Base-by-base conservation (phyloP, 2,329 filamentous ascomycete genomes). In the Aspergillus intermedius region DNA sequence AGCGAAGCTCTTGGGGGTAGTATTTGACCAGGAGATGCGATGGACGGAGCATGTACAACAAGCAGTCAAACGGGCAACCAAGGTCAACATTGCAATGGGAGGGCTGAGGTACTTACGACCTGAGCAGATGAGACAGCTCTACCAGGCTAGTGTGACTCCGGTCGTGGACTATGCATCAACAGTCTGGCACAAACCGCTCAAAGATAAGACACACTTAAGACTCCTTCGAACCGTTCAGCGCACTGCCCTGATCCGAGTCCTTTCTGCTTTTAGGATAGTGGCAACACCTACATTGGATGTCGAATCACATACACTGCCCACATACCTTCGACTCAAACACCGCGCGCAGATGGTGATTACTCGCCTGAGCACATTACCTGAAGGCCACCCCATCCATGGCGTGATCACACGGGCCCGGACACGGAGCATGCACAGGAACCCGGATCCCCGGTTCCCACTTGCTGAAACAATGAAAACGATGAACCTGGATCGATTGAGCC, bases 221-320 rank as follows among this genome's bases (percentile, higher is more conserved):
- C 10, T 12, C 3, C 40, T 42, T 17, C 10, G 9, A 13, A 42
- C 40, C 4, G 40, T 42, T 7, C 40, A 42, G 9, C 9, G 19
- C 2, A 23, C 40, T 4, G 40, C 40, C 21, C n/a, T 42, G 4
- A 42, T 42, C 40, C 40, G 40, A 4, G n/a, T 25, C 21, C 40
- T 42, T 2, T 42, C 40, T 5, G 40, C 40, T 4, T 23, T 42
- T 10, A 65, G 57, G 49, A 56, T 63, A 2, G 63, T 71, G 9
- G 63, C 68, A 6, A 68, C 67, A 17, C 64, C 69, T 35, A 45
- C 69, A 10, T 57, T 73, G 19, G 64, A 65, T 2, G 9, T 42
- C 5, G 40, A 42, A 25, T 22, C 40, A 4, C 19, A 42, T 42
- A 23, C n/a, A n/a, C n/a, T 42, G 8, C 40, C 40, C 12, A 42